Percentiles rank a stretch among this genome's conserved stretches.
These are phyloP conservation scores for Scleroderma bovista DNA, from an alignment of 768 basidiomycete species.

Conservation along the genomic window DNA sequence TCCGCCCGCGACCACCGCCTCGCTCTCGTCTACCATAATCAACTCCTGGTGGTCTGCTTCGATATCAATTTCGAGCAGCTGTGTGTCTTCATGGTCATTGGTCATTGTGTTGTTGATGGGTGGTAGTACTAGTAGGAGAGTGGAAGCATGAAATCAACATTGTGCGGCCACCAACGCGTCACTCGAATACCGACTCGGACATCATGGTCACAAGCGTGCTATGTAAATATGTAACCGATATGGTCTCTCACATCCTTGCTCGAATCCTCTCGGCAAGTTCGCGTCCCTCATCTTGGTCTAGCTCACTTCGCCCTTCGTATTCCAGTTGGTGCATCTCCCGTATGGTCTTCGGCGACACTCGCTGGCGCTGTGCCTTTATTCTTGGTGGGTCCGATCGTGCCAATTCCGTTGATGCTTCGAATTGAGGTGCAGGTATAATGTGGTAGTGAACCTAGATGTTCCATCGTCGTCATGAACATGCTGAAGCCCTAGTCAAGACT, in stretches of 20 bases:
- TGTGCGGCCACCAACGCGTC: too few species aligned
- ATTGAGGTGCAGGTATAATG: slow-evolving; percentile 63
- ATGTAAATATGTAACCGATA: background rate
- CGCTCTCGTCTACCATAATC: background rate
- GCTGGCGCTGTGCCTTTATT: slow-evolving; percentile 1
- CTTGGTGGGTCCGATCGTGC: background rate
- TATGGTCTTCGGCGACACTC: slow-evolving; percentile 29
- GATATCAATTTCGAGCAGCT: background rate
- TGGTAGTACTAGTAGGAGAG: too few species aligned
- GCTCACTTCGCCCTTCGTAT: slow-evolving; percentile 48
- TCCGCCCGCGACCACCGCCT: background rate
- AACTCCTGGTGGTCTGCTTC: background rate
- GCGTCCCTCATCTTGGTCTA: slow-evolving; percentile 56
- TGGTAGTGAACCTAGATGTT: slow-evolving; percentile 63
- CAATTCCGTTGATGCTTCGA: slow-evolving; percentile 18
- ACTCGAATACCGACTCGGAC: too few species aligned
- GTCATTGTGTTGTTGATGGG: background rate
- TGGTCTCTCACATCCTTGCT: slow-evolving; percentile 31
- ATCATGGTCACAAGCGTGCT: too few species aligned
- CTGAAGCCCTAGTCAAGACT: background rate
- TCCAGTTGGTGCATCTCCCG: slow-evolving; percentile 58
- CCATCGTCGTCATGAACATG: background rate
- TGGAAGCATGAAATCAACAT: too few species aligned
- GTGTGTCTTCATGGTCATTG: background rate
- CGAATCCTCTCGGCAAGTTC: slow-evolving; percentile 42